Percentiles rank a stretch among this genome's conserved stretches.
phyloP scores from a whole-genome alignment of 345 rosid genomes.

The Hibiscus tridactylites region DNA sequence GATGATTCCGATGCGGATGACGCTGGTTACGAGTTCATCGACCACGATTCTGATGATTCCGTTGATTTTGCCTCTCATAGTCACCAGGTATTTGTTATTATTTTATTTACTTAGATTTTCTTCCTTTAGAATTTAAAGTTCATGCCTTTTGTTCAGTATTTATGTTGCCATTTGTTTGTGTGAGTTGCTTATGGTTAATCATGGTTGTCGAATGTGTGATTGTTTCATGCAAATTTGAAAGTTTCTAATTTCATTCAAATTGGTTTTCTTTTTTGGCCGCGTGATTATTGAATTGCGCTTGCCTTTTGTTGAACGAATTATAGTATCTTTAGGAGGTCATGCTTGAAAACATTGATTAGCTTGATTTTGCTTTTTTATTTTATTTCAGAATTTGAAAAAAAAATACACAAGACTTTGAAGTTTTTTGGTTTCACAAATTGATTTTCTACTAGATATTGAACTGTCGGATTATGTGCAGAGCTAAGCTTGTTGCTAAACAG shows the following conservation, averaged over 20 bases:
- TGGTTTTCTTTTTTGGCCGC: not conserved
- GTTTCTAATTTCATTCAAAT: not conserved
- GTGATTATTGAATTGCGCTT: not conserved
- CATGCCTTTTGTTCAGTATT: not conserved
- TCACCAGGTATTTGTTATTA: constrained; percentile 37
- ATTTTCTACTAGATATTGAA: not conserved
- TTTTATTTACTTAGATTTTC: not conserved
- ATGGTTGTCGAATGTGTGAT: not conserved
- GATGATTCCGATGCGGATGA: constrained; percentile 48
- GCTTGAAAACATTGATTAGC: not conserved
- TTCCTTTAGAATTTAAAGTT: not conserved
- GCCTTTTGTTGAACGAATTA: not conserved
- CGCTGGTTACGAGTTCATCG: constrained; percentile 59
- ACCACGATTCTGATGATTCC: constrained; percentile 62
- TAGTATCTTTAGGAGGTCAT: not conserved
- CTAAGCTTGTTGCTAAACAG: not conserved
- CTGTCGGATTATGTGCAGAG: not conserved
- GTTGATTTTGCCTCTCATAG: constrained; percentile 54
- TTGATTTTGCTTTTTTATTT: not conserved
- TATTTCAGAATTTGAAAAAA: not conserved
- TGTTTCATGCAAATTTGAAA: not conserved
- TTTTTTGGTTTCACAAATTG: not conserved
- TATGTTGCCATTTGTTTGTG: not conserved
- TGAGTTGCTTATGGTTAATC: not conserved
- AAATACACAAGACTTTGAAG: not conserved